phyloP scores from a whole-genome alignment of 108 stramenopile species.

The Cyclotella choctawhatcheeana region DNA sequence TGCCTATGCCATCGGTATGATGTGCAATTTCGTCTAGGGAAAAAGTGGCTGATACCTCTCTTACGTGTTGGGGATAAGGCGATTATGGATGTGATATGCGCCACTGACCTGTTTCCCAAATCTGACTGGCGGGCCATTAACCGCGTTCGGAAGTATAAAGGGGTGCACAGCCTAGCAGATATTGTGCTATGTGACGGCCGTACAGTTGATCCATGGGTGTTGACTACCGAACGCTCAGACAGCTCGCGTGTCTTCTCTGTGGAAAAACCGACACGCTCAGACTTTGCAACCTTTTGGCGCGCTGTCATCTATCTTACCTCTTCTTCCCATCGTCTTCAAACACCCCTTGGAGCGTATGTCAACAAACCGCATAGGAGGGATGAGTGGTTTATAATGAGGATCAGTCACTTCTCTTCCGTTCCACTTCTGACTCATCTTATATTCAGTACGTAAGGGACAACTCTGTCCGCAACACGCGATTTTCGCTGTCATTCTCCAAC shows the following conservation, averaged over 20 bases:
- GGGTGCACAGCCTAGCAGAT: background rate
- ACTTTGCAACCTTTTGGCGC: background rate
- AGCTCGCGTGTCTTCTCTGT: constrained; percentile 3
- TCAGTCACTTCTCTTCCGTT: background rate
- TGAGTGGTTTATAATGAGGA: constrained; percentile 5
- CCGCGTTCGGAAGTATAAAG: background rate
- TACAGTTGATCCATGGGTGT: background rate
- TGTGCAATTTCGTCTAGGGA: background rate
- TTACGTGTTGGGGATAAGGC: background rate
- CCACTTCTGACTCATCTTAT: background rate
- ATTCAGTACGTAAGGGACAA: background rate
- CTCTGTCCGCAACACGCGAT: background rate
- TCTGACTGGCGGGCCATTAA: background rate
- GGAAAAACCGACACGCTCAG: background rate
- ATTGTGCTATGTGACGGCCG: constrained; percentile 2
- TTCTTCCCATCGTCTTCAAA: background rate
- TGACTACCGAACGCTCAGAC: background rate
- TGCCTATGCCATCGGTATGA: background rate
- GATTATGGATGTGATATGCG: constrained; percentile 5
- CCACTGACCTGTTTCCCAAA: background rate
- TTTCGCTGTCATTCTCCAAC: background rate
- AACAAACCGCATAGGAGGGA: background rate
- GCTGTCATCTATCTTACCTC: background rate
- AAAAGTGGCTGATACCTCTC: background rate
- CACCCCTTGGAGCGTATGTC: background rate